Evolutionary conservation across 305 asterid genomes (phyloP).

Genomic region (Fraxinus dipetala): DNA sequence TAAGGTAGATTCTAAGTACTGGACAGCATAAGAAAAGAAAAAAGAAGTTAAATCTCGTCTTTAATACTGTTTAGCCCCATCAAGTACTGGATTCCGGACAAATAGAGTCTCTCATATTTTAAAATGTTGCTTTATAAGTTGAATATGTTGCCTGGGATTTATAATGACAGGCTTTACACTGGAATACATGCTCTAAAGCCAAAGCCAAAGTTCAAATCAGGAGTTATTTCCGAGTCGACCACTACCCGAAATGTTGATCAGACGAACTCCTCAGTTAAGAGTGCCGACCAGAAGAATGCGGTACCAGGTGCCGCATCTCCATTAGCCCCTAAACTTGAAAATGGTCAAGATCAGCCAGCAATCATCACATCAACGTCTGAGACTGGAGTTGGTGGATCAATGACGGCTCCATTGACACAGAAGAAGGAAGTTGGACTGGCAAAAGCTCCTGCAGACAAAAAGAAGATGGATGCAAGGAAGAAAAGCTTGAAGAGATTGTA

Average conservation of each 20-base stretch:
- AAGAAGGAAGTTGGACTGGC: slow-evolving; percentile 60
- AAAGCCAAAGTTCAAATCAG: slow-evolving; percentile 66
- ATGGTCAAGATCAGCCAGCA: slow-evolving; percentile 43
- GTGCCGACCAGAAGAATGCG: slow-evolving; percentile 52
- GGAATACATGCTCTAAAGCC: slow-evolving; percentile 80
- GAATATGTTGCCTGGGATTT: neutral
- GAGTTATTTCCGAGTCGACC: slow-evolving; percentile 64
- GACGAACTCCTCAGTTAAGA: slow-evolving; percentile 48
- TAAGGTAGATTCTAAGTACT: neutral
- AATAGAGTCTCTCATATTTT: neutral
- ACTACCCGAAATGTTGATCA: slow-evolving; percentile 64
- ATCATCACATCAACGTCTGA: slow-evolving; percentile 39
- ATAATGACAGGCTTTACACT: slow-evolving; percentile 58
- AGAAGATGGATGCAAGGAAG: slow-evolving; percentile 92
- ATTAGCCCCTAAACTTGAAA: slow-evolving; percentile 65
- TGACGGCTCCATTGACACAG: slow-evolving; percentile 37
- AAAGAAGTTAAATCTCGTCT: neutral
- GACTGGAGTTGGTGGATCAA: slow-evolving; percentile 56
- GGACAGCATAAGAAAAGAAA: neutral
- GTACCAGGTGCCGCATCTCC: slow-evolving; percentile 44
- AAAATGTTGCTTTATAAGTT: neutral
- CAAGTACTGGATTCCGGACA: neutral
- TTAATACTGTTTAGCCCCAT: neutral
- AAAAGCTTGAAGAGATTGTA: slow-evolving; percentile 89
- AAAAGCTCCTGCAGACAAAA: slow-evolving; percentile 69